Evolutionary conservation across 2,329 filamentous ascomycete species (phyloP), one percentile per base, ranked within the genome.

Genomic region (Penicillium sp.): DNA sequence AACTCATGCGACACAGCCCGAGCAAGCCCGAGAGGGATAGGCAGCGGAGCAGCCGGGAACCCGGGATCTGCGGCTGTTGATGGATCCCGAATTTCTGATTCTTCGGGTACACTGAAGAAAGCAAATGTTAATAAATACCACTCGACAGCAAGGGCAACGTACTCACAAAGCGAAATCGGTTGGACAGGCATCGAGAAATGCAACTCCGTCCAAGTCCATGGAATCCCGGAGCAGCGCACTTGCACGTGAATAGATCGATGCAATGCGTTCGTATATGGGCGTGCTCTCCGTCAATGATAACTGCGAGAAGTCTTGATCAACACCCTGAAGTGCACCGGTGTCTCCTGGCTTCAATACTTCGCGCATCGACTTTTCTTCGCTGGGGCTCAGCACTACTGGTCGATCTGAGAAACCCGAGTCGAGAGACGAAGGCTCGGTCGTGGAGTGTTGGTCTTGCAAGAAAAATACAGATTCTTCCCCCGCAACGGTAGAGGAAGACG

Each of bases 171-270:
- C 55, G 39, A 57, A 59, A 41, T 65, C 60, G n/a, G 57, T 61
- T 15, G 54, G 65, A 41, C 58, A 27, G 7, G 63, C 55, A 53
- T 61, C 51, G 5, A 75, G 61, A 9, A 72, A 70, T 1, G 68
- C 65, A 4, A 64, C 60, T 2, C 76, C 76, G 23, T 75, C 72
- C 0, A 76, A 64, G 41, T 78, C 73, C 39, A 79, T 66, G 0
- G 76, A 73, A 21, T 77, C 68, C 2, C 75, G 68, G 11, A 81
- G 71, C 3, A 79, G 72, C 9, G 69, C 69, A 27, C 77, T 75
- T 10, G 78, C 79, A 25, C 73, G 75, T 0, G 75, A 70, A 39
- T 79, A 79, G 4, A 79, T 65, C 6, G 63, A 55, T 2, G 53
- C 39, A 33, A 65, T 52, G 5, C 57, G 52, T 41, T 60, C 51